These are phyloP conservation scores for Balakata baccata DNA, from an alignment of 345 rosid species.

Conservation along the genomic window DNA sequence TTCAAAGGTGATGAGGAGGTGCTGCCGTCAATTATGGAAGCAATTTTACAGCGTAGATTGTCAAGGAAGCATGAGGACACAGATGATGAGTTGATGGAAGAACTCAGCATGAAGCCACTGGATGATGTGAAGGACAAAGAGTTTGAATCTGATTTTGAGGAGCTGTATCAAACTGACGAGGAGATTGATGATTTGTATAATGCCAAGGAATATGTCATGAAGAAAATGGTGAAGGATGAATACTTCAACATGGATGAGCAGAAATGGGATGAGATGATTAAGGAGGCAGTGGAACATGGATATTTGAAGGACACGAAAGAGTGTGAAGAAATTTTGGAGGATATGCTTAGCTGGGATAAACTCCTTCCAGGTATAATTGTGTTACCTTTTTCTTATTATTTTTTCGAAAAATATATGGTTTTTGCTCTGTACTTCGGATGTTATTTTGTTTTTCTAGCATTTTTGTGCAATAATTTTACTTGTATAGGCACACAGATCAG, in stretches of 20 bases:
- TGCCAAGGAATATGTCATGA: conserved; percentile 45
- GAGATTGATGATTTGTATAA: conserved; percentile 71
- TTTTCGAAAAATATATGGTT: neutral
- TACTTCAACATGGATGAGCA: conserved; percentile 71
- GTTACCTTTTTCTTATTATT: neutral
- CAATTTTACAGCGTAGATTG: conserved; percentile 58
- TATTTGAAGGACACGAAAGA: conserved; percentile 63
- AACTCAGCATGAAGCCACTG: conserved; percentile 41
- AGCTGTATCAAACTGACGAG: conserved; percentile 54
- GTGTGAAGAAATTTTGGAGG: conserved; percentile 81
- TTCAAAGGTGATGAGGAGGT: conserved; percentile 74
- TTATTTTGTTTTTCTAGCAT: neutral
- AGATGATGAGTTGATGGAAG: conserved; percentile 63
- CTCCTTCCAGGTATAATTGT: conserved; percentile 69
- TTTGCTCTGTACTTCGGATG: neutral
- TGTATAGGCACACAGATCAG: neutral
- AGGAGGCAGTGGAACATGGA: conserved; percentile 59
- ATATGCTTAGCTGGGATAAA: conserved; percentile 86
- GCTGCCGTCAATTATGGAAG: conserved; percentile 61
- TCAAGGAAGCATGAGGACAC: conserved; percentile 60
- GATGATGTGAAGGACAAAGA: conserved; percentile 57
- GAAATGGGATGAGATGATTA: conserved; percentile 83
- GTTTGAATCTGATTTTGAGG: conserved; percentile 77
- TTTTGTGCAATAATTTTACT: neutral
- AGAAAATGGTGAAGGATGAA: conserved; percentile 59